Percentiles rank a stretch among this genome's conserved stretches.
These are phyloP conservation scores for Trichoderma polysporum DNA, from an alignment of 2,329 filamentous ascomycete species.

Conservation along the genomic window DNA sequence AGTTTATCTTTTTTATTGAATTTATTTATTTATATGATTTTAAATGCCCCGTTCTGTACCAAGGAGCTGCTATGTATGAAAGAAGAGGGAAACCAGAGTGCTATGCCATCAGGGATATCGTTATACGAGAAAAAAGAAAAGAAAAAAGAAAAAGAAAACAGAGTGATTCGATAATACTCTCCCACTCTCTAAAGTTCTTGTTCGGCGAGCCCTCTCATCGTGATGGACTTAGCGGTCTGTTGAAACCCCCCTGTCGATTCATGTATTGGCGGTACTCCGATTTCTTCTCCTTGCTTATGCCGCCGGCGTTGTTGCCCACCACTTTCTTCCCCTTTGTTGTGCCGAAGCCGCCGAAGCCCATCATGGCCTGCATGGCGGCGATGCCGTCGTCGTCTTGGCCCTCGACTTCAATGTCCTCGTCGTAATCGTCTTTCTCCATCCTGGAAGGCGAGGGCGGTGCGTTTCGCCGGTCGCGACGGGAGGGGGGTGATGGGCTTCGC, in stretches of 20 bases:
- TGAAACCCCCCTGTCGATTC: constrained; percentile 81
- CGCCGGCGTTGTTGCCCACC: constrained; percentile 79
- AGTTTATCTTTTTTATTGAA: not conserved
- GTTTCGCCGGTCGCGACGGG: constrained; percentile 20
- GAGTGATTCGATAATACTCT: not conserved
- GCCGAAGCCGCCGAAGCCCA: constrained; percentile 87
- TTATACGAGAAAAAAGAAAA: not conserved
- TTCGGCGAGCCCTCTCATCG: constrained; percentile 29
- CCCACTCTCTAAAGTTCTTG: not conserved
- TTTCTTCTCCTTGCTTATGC: constrained; percentile 88
- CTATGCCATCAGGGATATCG: constrained; percentile 19
- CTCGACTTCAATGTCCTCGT: constrained; percentile 36
- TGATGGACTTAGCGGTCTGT: constrained; percentile 67
- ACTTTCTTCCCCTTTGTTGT: constrained; percentile 89
- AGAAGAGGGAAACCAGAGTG: not conserved
- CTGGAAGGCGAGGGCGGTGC: constrained; percentile 16
- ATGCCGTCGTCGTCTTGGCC: constrained; percentile 63
- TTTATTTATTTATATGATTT: not conserved
- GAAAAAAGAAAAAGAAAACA: not conserved
- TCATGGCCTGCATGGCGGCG: constrained; percentile 75
- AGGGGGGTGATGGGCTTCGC: constrained; percentile 24
- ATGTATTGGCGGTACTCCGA: constrained; percentile 97
- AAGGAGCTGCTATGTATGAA: not conserved
- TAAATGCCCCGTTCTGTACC: not conserved
- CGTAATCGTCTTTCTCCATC: constrained; percentile 28